Base-by-base conservation (phyloP, 257 asterid genomes). In the Vinca minor region DNA sequence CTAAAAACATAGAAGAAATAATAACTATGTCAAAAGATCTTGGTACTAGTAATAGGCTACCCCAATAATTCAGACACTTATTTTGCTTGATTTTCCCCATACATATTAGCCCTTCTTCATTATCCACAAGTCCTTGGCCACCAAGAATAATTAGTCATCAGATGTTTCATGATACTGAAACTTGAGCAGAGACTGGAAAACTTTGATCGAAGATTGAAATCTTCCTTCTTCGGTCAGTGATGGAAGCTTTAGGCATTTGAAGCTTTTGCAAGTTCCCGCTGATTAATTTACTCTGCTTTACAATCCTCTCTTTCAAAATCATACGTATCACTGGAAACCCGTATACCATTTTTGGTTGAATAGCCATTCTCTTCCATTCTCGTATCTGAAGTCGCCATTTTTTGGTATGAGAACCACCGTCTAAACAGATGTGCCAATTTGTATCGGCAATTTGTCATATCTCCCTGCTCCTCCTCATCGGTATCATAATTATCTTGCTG, bases 381-480 rank as follows among this genome's bases (percentile, higher is more conserved):
- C 65, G 36, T 64, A 50, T 76, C 76, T 44, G 86, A 57, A 72
- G 66, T 58, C 7, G 70, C 57, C 71, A 84, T 45, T 76, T 75
- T 88, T 31, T 71, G 79, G 61, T 83, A 80, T 3, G 87, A 73
- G 77, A 82, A 78, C 84, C 85, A 81, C 46, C 86, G 76, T 73
- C 78, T 78, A 28, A 86, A 63, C 64, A 83, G 10, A 70, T 69
- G 76, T 52, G 72, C 65, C 60, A 81, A 58, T 72, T 70, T 77
- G 77, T 68, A 59, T 29, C 77, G 75, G 21, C 78, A 76, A 44
- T 42, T 56, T 45, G 76, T 62, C 10, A 52, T 7, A 26, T 15
- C 56, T 48, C 69, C 74, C 59, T 59, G 70, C 39, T 76, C 79
- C 21, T 55, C 56, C 29, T 71, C 82, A 20, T 21, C 67, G 12